Conservation (phyloP, 129 eudicot genomes). For the Artemisia tridentata region DNA sequence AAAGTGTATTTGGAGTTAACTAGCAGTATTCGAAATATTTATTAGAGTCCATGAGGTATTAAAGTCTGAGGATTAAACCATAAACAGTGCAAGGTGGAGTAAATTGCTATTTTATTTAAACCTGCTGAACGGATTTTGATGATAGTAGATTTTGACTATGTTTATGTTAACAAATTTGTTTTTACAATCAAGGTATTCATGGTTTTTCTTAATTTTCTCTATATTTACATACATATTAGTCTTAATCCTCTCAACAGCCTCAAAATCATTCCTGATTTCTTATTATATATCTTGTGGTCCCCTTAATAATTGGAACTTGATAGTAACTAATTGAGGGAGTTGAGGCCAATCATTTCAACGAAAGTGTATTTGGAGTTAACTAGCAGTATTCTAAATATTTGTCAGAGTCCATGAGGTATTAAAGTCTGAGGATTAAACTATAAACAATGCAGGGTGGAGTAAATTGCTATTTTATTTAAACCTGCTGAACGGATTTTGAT, state of each 20-base stretch:
- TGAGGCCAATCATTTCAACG: neutral
- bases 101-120: neutral
- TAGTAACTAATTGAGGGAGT: neutral
- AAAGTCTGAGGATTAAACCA: neutral
- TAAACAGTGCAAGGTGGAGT: neutral
- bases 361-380: neutral
- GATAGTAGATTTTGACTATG: neutral
- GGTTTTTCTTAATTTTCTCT: too few relatives aligned
- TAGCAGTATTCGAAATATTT: neutral
- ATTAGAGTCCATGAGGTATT: too few relatives aligned
- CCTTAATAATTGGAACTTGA: neutral
- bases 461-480: neutral
- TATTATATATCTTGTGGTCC: neutral
- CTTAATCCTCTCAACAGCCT: neutral
- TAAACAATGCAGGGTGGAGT: neutral
- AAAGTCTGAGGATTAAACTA: neutral
- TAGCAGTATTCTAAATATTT: neutral
- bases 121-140: neutral
- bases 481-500: neutral
- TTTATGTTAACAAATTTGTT: neutral
- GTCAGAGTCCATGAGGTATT: too few relatives aligned
- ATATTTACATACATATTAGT: neutral
- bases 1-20: neutral
- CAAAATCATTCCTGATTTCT: too few relatives aligned
- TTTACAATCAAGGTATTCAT: neutral